Percentiles rank a stretch among this genome's conserved stretches.
phyloP scores from a whole-genome alignment of 139 green algal species.

The Chlamydomonas sphaeroides region DNA sequence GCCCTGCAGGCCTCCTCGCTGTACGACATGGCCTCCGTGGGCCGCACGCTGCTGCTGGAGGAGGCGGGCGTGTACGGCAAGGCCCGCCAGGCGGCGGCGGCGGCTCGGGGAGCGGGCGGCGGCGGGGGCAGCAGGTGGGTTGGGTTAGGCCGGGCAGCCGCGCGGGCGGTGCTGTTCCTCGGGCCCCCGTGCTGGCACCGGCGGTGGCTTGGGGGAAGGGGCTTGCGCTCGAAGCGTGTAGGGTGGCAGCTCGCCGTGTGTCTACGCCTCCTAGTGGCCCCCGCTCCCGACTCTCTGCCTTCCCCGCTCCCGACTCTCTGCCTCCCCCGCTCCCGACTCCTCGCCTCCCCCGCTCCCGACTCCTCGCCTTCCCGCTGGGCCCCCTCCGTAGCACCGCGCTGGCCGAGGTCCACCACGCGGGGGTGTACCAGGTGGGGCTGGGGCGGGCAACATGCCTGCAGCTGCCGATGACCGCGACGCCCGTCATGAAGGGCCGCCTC shows the following conservation, averaged over 20 bases:
- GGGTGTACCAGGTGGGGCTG: conserved; percentile 6
- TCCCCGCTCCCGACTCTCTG: too few relatives aligned
- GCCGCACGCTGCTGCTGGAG: conserved; percentile 33
- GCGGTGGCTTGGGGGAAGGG: too few relatives aligned
- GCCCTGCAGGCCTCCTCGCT: conserved; percentile 1
- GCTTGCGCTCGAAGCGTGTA: too few relatives aligned
- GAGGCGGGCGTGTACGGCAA: conserved; percentile 27
- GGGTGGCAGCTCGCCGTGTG: not conserved
- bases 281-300: too few relatives aligned
- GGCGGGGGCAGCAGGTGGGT: not conserved
- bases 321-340: too few relatives aligned
- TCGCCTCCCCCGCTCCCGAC: too few relatives aligned
- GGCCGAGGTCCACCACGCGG: conserved; percentile 9
- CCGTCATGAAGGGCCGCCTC: not conserved
- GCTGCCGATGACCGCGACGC: too few relatives aligned
- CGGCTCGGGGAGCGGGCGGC: not conserved
- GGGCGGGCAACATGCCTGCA: too few relatives aligned
- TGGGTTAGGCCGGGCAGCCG: too few relatives aligned
- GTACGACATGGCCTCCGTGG: conserved; percentile 1
- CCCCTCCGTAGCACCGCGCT: not conserved
- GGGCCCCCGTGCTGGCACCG: too few relatives aligned
- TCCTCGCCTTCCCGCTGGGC: not conserved
- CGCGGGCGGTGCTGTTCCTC: too few relatives aligned
- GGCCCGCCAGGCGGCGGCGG: not conserved
- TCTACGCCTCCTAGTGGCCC: not conserved